Percentiles rank a stretch among this genome's conserved stretches.
These are phyloP conservation scores for Uncinocarpus reesii DNA, from an alignment of 2,329 filamentous ascomycete genomes.

Conservation along the genomic window DNA sequence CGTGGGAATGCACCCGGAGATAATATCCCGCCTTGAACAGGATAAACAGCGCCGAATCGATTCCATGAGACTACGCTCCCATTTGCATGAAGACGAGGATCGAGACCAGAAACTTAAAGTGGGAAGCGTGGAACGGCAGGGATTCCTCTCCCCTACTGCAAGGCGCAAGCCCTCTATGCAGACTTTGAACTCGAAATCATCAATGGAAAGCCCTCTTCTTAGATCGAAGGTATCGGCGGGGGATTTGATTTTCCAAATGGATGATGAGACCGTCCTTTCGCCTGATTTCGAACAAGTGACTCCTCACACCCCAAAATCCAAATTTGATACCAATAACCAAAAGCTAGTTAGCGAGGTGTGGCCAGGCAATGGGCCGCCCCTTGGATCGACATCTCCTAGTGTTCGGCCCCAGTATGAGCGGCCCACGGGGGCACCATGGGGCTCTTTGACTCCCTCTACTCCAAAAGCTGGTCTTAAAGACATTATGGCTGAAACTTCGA, in stretches of 20 bases:
- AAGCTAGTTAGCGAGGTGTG: slow-evolving; percentile 18
- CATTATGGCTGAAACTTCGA: slow-evolving; percentile 58
- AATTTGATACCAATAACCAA: background rate
- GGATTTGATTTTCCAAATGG: slow-evolving; percentile 91
- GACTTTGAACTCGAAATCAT: slow-evolving; percentile 31
- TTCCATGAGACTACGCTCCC: slow-evolving; percentile 60
- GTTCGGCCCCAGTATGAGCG: slow-evolving; percentile 20
- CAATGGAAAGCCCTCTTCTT: slow-evolving; percentile 53
- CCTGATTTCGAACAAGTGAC: background rate
- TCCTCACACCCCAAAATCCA: background rate
- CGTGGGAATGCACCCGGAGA: slow-evolving; percentile 38
- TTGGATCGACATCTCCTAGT: no score
- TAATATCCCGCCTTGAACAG: slow-evolving; percentile 31
- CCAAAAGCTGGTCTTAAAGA: slow-evolving; percentile 63
- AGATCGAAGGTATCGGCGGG: slow-evolving; percentile 57
- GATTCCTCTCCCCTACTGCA: slow-evolving; percentile 38
- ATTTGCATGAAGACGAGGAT: slow-evolving; percentile 55
- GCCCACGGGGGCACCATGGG: slow-evolving; percentile 42
- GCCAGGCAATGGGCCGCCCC: no score
- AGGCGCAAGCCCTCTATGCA: slow-evolving; percentile 16
- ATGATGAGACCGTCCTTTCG: slow-evolving; percentile 43
- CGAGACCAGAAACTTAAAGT: slow-evolving; percentile 52
- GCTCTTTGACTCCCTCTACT: slow-evolving; percentile 43
- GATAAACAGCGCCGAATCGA: slow-evolving; percentile 56
- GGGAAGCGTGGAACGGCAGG: slow-evolving; percentile 55